Conservation (phyloP, 2,329 filamentous ascomycete genomes). For the Curvularia spicifera region DNA sequence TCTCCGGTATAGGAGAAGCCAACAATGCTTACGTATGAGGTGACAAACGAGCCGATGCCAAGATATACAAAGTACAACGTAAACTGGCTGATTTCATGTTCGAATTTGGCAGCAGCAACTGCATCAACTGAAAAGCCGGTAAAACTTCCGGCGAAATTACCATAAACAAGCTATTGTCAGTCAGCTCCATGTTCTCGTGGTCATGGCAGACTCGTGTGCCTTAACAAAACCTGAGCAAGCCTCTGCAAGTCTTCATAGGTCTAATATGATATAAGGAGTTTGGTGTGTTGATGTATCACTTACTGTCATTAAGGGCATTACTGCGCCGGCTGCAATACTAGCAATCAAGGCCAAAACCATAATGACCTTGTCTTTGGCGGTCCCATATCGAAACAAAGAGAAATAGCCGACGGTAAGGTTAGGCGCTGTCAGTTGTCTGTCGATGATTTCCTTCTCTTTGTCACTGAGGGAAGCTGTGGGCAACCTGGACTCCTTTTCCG, state of each 20-base stretch:
- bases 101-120: constrained; percentile 34
- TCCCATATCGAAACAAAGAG: constrained; percentile 56
- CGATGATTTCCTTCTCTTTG: constrained; percentile 45
- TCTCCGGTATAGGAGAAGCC: constrained; percentile 77
- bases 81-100: constrained; percentile 39
- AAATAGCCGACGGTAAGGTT: constrained; percentile 54
- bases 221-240: not conserved
- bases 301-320: constrained; percentile 74
- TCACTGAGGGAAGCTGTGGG: constrained; percentile 38
- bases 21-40: constrained; percentile 76
- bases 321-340: constrained; percentile 75
- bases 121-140: constrained; percentile 45
- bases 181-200: not conserved
- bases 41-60: constrained; percentile 61
- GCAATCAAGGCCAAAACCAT: constrained; percentile 64
- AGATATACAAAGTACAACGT: constrained; percentile 51
- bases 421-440: constrained; percentile 52
- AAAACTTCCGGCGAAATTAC: constrained; percentile 49
- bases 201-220: not conserved
- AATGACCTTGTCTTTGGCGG: constrained; percentile 49
- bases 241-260: not conserved
- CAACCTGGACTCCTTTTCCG: constrained; percentile 30
- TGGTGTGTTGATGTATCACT: not conserved
- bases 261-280: no score
- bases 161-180: constrained; percentile 44